Evolutionary conservation across 2,329 filamentous ascomycete genomes (phyloP).

Genomic region (Scytalidium lignicola): DNA sequence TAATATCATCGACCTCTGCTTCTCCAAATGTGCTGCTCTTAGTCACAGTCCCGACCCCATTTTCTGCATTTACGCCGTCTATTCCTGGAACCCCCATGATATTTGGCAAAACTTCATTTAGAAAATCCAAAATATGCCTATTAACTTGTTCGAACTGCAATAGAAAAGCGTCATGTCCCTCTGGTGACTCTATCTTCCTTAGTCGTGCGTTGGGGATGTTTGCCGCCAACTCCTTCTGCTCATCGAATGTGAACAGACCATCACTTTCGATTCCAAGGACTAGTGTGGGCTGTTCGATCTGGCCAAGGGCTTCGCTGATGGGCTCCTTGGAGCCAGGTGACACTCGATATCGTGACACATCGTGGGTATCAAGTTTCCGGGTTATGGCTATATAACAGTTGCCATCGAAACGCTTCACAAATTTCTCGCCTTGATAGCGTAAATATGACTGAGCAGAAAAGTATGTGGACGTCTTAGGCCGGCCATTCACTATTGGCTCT

Average conservation of each 20-base stretch:
- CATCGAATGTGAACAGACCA: slow-evolving; percentile 92
- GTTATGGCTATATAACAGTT: slow-evolving; percentile 99
- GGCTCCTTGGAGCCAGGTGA: slow-evolving; percentile 30
- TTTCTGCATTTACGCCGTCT: slow-evolving; percentile 32
- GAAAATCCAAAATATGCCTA: slow-evolving; percentile 74
- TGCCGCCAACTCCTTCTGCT: slow-evolving; percentile 86
- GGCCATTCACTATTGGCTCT: slow-evolving; percentile 22
- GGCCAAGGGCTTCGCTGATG: slow-evolving; percentile 68
- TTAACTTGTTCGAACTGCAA: slow-evolving; percentile 98
- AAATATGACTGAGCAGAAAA: slow-evolving; percentile 98
- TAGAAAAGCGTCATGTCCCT: slow-evolving; percentile 94
- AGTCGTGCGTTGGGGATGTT: slow-evolving; percentile 73
- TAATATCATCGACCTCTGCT: slow-evolving; percentile 93
- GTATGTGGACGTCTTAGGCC: slow-evolving; percentile 64
- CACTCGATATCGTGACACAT: slow-evolving; percentile 74
- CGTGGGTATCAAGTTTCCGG: slow-evolving; percentile 94
- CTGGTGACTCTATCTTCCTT: slow-evolving; percentile 85
- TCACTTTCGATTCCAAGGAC: slow-evolving; percentile 94
- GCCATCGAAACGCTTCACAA: slow-evolving; percentile 93
- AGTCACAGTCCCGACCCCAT: slow-evolving; percentile 57
- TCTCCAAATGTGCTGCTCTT: slow-evolving; percentile 94
- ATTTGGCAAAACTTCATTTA: slow-evolving; percentile 76
- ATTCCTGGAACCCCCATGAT: slow-evolving; percentile 68
- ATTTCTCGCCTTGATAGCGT: slow-evolving; percentile 93
- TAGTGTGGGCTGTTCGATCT: slow-evolving; percentile 84